A percentile compares a stretch with the other conserved stretches of the same genome.
phyloP scores from a whole-genome alignment of 2,329 filamentous ascomycete species.

The Fusarium duplospermum region DNA sequence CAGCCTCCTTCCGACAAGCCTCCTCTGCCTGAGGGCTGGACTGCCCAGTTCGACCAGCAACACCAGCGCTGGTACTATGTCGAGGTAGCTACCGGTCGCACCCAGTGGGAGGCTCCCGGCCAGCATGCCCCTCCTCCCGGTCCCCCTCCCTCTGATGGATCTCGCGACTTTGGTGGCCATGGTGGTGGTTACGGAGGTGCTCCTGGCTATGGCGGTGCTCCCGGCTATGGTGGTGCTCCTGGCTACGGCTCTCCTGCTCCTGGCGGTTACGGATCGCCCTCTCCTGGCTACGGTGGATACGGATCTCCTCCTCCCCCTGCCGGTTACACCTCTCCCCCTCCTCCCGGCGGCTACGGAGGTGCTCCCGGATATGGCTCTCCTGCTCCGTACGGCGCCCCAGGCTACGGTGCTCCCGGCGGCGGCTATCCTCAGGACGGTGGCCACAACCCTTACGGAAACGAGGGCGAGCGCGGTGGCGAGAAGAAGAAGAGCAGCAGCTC shows the following conservation, averaged over 20 bases:
- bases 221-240: slow-evolving; percentile 5
- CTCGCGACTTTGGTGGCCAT: slow-evolving; percentile 38
- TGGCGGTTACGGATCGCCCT: slow-evolving; percentile 16
- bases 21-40: slow-evolving; percentile 70
- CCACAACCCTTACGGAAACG: slow-evolving; percentile 30
- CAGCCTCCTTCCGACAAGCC: slow-evolving; percentile 56
- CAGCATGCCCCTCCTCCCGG: slow-evolving; percentile 42
- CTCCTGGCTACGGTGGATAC: slow-evolving; percentile 4
- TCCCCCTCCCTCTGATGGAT: slow-evolving; percentile 38
- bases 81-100: slow-evolving; percentile 69
- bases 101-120: slow-evolving; percentile 72
- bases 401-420: slow-evolving; percentile 13
- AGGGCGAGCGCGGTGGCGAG: slow-evolving; percentile 31
- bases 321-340: slow-evolving; percentile 28
- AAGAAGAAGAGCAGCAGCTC: slow-evolving; percentile 59
- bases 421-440: slow-evolving; percentile 21
- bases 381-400: slow-evolving; percentile 25
- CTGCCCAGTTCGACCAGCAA: slow-evolving; percentile 70
- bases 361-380: slow-evolving; percentile 22
- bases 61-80: slow-evolving; percentile 74
- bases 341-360: slow-evolving; percentile 9
- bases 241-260: slow-evolving; percentile 32
- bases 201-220: slow-evolving; percentile 34
- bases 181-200: slow-evolving; percentile 33
- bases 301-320: slow-evolving; percentile 10